Percentiles rank a stretch among this genome's conserved stretches.
phyloP scores from a whole-genome alignment of 2,329 filamentous ascomycete species.

The Helotiales sp. region DNA sequence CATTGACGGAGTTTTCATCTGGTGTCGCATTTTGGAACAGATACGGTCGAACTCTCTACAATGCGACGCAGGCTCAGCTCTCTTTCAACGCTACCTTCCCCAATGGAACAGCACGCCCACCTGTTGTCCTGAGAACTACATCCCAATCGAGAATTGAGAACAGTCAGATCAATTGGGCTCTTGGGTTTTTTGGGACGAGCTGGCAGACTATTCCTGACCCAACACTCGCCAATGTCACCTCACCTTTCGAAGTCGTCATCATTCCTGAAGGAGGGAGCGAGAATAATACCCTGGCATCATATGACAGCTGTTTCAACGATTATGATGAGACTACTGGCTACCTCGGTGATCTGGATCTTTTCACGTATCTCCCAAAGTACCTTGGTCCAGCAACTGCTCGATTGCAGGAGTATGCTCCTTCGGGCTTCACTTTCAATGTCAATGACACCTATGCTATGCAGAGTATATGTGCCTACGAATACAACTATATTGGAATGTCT shows the following conservation, averaged over 20 bases:
- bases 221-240: constrained; percentile 40
- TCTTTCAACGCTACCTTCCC: constrained; percentile 47
- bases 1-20: constrained; percentile 48
- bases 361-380: constrained; percentile 47
- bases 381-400: constrained; percentile 45
- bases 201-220: constrained; percentile 40
- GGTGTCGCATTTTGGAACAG: constrained; percentile 54
- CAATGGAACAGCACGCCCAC: constrained; percentile 47
- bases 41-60: constrained; percentile 54
- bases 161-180: constrained; percentile 52
- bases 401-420: constrained; percentile 47
- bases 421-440: constrained; percentile 47
- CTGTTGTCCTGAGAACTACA: constrained; percentile 54
- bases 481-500: constrained; percentile 47
- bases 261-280: constrained; percentile 50
- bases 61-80: constrained; percentile 47
- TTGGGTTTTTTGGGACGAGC: constrained; percentile 53
- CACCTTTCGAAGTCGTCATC: constrained; percentile 48
- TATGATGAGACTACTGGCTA: constrained; percentile 19
- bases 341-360: constrained; percentile 42
- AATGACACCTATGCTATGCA: constrained; percentile 53
- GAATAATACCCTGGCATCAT: constrained; percentile 54
- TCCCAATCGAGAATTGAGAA: constrained; percentile 54
- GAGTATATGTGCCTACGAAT: constrained; percentile 56
- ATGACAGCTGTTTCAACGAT: constrained; percentile 49